Base-by-base conservation (phyloP, 1,284 basidiomycete genomes). In the Chalciporus sp. region DNA sequence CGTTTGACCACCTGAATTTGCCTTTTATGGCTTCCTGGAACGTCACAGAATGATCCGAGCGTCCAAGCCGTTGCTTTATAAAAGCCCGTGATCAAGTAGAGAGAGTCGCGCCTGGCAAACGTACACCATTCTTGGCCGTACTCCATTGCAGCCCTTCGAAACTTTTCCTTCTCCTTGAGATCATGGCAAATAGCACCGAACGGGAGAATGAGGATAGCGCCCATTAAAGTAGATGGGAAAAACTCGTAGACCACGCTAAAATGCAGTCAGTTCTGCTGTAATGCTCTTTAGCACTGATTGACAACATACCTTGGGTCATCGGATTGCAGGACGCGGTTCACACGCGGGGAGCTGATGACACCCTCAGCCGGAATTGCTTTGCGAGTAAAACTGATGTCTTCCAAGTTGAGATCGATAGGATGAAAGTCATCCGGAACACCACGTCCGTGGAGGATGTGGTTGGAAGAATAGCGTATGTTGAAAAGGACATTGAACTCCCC, bases 401-500 rank as follows among this genome's bases (percentile, higher is more conserved):
- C 29, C 29, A 31, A 9, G 42, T 26, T 23, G 23, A n/a, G 26
- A 5, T 43, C 5, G 10, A 43, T 27, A 16, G 42, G 26, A 3
- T 43, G 42, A n/a, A 43, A 43, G 42, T 43, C 27, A 6, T n/a
- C 9, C 3, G 42, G 42, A n/a, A 43, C 42, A n/a, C 42, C 42
- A 14, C 6, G 42, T 27, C 28, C 6, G 26, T 42, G 42, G 42
- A 43, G 26, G 8, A 26, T 1, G 9, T 28, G 6, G 9, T 28
- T n/a, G 26, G 9, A 3, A 26, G 14, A n/a, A 27, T 2, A 8
- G 42, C 26, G n/a, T 11, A 43, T 43, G 14, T 43, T 43, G 42
- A 43, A 43, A 12, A 43, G 26, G 42, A 43, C 42, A 7, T 43
- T 14, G 31, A 58, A 58, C 1, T 12, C 28, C 26, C 42, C 42